Base-by-base conservation (phyloP, 2,329 filamentous ascomycete genomes). In the Phoma herbarum region DNA sequence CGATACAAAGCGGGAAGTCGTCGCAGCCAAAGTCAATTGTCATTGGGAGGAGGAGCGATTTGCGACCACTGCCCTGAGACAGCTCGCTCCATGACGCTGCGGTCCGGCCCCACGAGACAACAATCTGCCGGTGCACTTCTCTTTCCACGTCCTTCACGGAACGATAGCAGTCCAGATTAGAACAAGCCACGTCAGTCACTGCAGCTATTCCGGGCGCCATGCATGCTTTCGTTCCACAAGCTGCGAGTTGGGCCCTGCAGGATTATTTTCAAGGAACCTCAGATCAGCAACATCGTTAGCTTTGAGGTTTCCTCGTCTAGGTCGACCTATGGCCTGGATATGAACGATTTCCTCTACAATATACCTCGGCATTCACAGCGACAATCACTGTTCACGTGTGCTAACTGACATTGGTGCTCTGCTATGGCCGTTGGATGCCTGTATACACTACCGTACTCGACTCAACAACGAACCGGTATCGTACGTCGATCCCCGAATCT, bases 61-160 rank as follows among this genome's bases (percentile, higher is more conserved):
- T 42, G 31, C 31, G 39, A 31, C 56, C 31, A 35, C 29, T 53
- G 28, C 22, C 25, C 26, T 46, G 48, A 49, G 31, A 47, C 42
- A 41, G 11, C 39, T 49, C 39, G 45, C 35, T 51, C 28, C 37
- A 46, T 20, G n/a, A 50, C 44, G 31, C 39, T 53, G n/a, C 50
- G 39, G 44, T 25, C 44, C 49, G 29, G 44, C 37, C 55, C 49
- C 49, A 44, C 37, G 43, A 48, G 48, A 44, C 49, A 48, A 28
- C 35, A 14, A 42, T 16, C 20, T 43, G n/a, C 47, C 54, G 25
- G 35, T 33, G 6, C n/a, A 11, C 22, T 35, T 51, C 29, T 42
- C 7, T 33, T 28, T 37, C 11, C 28, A 33, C 16, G 41, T 37
- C 12, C 37, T 26, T 18, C 55, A 39, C 28, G 28, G 18, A 49